Percentiles rank a stretch among this genome's conserved stretches.
These are phyloP conservation scores for Peterozyma toletana DNA, from an alignment of 805 yeast species.

Conservation along the genomic window DNA sequence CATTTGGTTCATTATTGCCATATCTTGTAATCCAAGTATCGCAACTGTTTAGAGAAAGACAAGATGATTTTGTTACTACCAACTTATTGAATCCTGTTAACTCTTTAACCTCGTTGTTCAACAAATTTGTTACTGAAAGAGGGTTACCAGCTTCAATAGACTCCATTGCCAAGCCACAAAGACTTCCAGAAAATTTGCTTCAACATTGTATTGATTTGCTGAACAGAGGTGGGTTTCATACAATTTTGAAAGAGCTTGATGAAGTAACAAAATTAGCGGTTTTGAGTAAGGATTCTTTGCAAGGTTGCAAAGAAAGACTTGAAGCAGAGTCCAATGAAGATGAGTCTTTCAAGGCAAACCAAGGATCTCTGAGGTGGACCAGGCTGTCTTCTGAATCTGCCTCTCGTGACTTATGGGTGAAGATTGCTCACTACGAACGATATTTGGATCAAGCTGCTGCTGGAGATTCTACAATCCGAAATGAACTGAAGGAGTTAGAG, in stretches of 20 bases:
- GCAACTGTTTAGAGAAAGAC: conserved; percentile 61
- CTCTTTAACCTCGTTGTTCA: conserved; percentile 36
- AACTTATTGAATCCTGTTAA: conserved; percentile 40
- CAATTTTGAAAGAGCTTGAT: conserved; percentile 31
- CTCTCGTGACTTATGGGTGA: conserved; percentile 28
- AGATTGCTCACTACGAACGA: conserved; percentile 34
- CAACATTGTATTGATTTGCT: conserved; percentile 49
- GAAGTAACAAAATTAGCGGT: conserved; percentile 38
- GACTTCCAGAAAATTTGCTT: conserved; percentile 50
- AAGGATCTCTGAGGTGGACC: conserved; percentile 51
- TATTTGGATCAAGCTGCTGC: conserved; percentile 50
- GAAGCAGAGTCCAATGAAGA: conserved; percentile 51
- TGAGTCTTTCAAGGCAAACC: conserved; percentile 35
- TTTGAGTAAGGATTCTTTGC: conserved; percentile 33
- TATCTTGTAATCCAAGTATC: conserved; percentile 57
- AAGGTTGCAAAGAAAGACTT: conserved; percentile 39
- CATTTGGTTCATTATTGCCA: conserved; percentile 66
- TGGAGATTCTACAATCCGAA: conserved; percentile 51
- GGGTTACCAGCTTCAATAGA: conserved; percentile 61
- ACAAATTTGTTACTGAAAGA: conserved; percentile 35
- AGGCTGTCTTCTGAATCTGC: conserved; percentile 40
- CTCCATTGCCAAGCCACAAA: conserved; percentile 46
- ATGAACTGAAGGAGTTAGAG: conserved; percentile 41
- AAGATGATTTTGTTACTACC: conserved; percentile 40
- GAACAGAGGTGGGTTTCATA: conserved; percentile 42